Evolutionary conservation across 495 filamentous ascomycete genomes (phyloP).

Genomic region (Parathielavia hyrcaniae): DNA sequence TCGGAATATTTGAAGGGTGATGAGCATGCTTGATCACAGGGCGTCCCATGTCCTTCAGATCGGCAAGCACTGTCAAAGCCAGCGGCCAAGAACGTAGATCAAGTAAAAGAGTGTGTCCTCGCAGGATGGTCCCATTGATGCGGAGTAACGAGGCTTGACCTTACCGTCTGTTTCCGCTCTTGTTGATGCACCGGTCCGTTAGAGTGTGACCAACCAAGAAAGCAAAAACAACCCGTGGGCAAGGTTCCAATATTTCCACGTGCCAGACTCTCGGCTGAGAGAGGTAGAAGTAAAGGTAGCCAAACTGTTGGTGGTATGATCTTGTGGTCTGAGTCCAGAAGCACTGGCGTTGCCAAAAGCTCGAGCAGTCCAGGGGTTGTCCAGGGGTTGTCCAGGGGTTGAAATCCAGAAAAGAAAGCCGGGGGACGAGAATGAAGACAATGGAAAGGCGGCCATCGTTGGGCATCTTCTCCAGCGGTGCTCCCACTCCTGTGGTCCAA

Average conservation of each 20-base stretch:
- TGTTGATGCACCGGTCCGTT: neutral
- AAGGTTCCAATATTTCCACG: neutral
- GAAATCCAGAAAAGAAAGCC: neutral
- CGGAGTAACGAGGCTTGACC: constrained; percentile 1
- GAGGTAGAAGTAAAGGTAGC: neutral
- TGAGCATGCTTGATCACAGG: neutral
- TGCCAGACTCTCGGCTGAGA: neutral
- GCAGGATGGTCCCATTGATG: neutral
- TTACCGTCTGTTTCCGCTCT: constrained; percentile 10
- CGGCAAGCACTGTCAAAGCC: neutral
- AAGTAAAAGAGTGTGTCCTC: neutral
- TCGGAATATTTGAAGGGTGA: neutral
- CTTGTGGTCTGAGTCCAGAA: neutral
- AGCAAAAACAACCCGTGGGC: neutral
- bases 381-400: constrained; percentile 3
- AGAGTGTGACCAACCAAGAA: neutral
- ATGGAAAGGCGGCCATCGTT: neutral
- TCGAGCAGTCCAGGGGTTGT: constrained; percentile 5
- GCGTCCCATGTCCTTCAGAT: neutral
- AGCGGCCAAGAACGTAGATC: neutral
- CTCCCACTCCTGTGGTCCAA: neutral
- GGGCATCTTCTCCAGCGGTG: neutral
- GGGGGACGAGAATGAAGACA: too few relatives aligned
- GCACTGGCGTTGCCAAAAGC: neutral
- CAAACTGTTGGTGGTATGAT: neutral